A percentile compares a stretch with the other conserved stretches of the same genome.
Conservation (phyloP, 352 stramenopile genomes). For the Globisporangium radiosum region DNA sequence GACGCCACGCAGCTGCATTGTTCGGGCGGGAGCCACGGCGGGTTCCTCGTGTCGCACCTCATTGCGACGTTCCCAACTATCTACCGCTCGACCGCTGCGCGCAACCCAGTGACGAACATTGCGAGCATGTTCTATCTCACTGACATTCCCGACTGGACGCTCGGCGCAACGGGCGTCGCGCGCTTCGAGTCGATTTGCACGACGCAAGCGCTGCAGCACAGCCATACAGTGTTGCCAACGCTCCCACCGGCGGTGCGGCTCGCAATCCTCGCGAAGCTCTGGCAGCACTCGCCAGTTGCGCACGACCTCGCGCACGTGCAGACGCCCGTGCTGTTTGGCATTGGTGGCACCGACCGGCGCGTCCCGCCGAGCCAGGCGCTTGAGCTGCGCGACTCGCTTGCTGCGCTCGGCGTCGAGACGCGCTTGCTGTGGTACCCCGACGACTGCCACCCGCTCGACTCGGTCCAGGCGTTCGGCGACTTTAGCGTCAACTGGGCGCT, state of each 20-base stretch:
- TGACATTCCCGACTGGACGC: constrained; percentile 96
- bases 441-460: constrained; percentile 63
- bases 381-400: constrained; percentile 89
- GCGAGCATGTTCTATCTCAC: constrained; percentile 89
- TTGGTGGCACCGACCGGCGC: constrained; percentile 89
- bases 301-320: constrained; percentile 82
- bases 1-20: constrained; percentile 84
- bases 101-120: constrained; percentile 94
- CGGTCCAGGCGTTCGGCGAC: constrained; percentile 56
- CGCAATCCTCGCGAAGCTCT: constrained; percentile 75
- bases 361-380: constrained; percentile 90
- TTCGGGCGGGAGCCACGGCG: constrained; percentile 93
- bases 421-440: constrained; percentile 70
- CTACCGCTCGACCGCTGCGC: constrained; percentile 87
- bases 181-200: constrained; percentile 85
- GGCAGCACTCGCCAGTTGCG: constrained; percentile 82
- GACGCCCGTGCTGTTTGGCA: constrained; percentile 88
- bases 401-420: constrained; percentile 39
- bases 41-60: constrained; percentile 91
- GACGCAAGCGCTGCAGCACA: constrained; percentile 37
- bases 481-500: constrained; percentile 74
- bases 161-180: constrained; percentile 79
- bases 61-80: constrained; percentile 92
- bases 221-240: constrained; percentile 19
- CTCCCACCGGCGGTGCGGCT: constrained; percentile 41